Evolutionary conservation across 2,329 filamentous ascomycete genomes (phyloP).

Genomic region (Venturia nashicola): DNA sequence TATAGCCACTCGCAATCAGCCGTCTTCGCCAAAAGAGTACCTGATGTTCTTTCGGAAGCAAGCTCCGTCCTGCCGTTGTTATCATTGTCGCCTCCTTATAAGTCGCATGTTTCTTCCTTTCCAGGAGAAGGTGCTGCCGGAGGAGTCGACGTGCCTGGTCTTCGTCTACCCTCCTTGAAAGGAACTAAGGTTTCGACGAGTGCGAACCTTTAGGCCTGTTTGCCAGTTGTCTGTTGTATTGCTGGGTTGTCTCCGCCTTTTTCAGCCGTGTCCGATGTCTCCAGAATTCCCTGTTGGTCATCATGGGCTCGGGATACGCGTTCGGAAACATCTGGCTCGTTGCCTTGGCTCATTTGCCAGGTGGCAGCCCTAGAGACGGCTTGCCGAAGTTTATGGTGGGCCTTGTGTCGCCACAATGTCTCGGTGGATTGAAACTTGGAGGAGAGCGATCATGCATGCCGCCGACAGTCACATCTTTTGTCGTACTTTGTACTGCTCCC

Average conservation of each 20-base stretch:
- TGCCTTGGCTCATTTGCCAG: background rate
- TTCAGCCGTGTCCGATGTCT: background rate
- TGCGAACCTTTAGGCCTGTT: background rate
- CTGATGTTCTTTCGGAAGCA: background rate
- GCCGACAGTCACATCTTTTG: background rate
- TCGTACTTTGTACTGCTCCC: background rate
- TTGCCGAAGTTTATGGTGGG: too few species aligned
- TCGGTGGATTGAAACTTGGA: background rate
- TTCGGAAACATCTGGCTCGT: background rate
- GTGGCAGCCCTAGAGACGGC: too few species aligned
- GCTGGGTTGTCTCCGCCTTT: background rate
- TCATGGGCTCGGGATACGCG: background rate
- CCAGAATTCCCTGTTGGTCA: background rate
- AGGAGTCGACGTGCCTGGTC: background rate
- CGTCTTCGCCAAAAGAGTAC: background rate
- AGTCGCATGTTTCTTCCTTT: background rate
- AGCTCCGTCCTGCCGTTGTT: background rate
- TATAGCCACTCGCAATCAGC: background rate
- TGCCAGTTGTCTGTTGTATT: background rate
- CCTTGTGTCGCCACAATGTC: background rate
- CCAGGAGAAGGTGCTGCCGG: background rate
- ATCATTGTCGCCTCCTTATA: background rate
- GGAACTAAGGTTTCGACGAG: background rate
- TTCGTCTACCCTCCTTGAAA: background rate
- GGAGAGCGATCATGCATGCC: background rate